Evolutionary conservation across 2,329 filamentous ascomycete genomes (phyloP), one percentile per base, ranked within the genome.

Genomic region (Alternaria ethzedia): DNA sequence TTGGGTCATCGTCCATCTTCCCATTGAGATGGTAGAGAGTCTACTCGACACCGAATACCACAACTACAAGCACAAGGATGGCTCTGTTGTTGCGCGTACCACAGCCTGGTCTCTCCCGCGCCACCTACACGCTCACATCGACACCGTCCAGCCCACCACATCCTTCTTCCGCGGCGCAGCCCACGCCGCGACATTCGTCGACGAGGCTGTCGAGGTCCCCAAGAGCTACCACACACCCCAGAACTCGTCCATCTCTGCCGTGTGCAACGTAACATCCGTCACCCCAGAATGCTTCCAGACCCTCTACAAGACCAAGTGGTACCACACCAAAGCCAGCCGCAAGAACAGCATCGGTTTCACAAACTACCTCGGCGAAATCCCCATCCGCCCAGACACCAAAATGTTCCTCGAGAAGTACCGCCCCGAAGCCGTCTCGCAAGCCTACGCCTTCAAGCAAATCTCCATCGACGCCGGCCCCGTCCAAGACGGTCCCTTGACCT

Each of bases 61-160:
- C 57, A 79, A 84, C 64, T 90, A 84, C 76, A 78, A 84, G 72
- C 86, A 88, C 68, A 69, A 80, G 54, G 84, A 88, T 71, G 87
- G 87, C n/a, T 75, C 82, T 3, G 72, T 81, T 11, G 72, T 88
- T 8, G 81, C 86, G 15, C 83, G 87, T 46, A 83, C 87, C 0
- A 83, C 85, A 2, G 77, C 81, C 44, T 89, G 87, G 87, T 88
- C 86, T 46, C 82, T 90, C 5, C 87, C 87, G 15, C 72, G 70
- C 32, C 84, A 89, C 70, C 80, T 89, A 5, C 86, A 89, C 70
- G 80, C 83, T 52, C 86, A 87, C 70, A 85, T 89, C 64, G 86
- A 88, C 70, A 83, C 85, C 12, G 85, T 89, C 25, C 87, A 89
- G 72, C 87, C 87, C 2, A 89, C 87, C 1, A 89, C 84, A 52